Base-by-base conservation (phyloP, 345 rosid genomes). In the Mallotus nudiflorus region DNA sequence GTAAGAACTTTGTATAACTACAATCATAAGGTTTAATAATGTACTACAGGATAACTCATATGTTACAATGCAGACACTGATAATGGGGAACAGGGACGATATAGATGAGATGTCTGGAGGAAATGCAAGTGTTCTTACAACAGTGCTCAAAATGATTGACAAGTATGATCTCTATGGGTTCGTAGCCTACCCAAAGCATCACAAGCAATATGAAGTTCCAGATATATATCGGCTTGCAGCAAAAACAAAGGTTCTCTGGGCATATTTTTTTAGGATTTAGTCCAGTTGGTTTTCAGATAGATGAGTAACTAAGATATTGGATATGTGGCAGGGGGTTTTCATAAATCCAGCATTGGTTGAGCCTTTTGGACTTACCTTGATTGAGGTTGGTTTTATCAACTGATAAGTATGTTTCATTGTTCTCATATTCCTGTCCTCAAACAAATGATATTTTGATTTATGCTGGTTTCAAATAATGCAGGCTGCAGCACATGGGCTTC, bases 401-500 rank as follows among this genome's bases (percentile, higher is more conserved):
- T 46, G 40, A 24, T 65, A 39, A 20, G 9, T 22, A 9, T 13
- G 49, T 70, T 27, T 57, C 40, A 44, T 16, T 37, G 66, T 25
- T 13, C 22, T 7, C 33, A 27, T 62, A n/a, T 48, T 49, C 53
- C 42, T 19, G 62, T 48, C 37, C 24, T 49, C 33, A 25, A 46
- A 45, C 66, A 62, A 66, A 53, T 61, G 57, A 39, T 33, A 40
- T 25, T 33, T 60, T 71, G 18, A 54, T 72, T 42, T 16, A 25
- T 48, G 13, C 29, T 67, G 70, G 33, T 54, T 51, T 76, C 31
- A 57, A 44, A 52, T 40, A 50, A 58, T 77, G 72, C 71, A 94
- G 99, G 99, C 99, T 64, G 97, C 99, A 42, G 99, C 97, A 0
- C 97, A 95, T 56, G 99, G 99, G 68, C 97, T 95, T 75, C 99